Base-by-base conservation (phyloP, 169 alveolate species). In the Toxoplasma gondii region DNA sequence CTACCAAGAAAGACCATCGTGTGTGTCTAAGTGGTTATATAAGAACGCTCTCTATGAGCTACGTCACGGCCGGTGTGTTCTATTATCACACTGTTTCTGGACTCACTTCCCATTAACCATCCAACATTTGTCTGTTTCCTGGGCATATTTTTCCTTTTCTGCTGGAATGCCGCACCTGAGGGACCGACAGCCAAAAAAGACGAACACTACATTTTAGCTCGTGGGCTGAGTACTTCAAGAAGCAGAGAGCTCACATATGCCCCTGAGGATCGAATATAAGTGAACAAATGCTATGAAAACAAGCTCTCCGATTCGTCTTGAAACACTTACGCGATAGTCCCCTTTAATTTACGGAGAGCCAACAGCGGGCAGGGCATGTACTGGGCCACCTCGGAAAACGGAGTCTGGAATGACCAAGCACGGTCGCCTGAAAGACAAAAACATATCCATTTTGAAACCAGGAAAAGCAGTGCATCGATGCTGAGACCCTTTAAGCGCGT, bases 71-170 rank as follows among this genome's bases (percentile, higher is more conserved):
- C 58, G 58, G 4, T 7, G 58, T 49, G 58, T 49, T 4, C 12
- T 12, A 12, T 12, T 49, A 12, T 49, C 58, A 12, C 58, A 49
- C 58, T 4, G 58, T 49, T 49, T 49, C 58, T 49, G 45, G 4
- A 38, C 90, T 82, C 36, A 82, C 90, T 43, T 82, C 34, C 90
- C 90, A 49, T 82, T 43, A 24, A 82, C 90, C 90, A 82, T 82
- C 90, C 90, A 82, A 1, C 24, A 12, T 2, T 22, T 22, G 64
- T 82, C 90, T 31, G 38, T 24, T 67, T 82, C 39, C 34, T 82
- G 41, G 69, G 90, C 90, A 22, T 43, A 67, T 31, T 39, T 38
- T 49, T 82, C 54, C 67, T 82, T 2, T 31, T 82, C 67, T 31
- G 34, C 41, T 38, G 90, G 38, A 43, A 82, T 82, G 36, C 90